Evolutionary conservation across 495 filamentous ascomycete genomes (phyloP), one percentile per base, ranked within the genome.

Genomic region (Penicillium canescens): DNA sequence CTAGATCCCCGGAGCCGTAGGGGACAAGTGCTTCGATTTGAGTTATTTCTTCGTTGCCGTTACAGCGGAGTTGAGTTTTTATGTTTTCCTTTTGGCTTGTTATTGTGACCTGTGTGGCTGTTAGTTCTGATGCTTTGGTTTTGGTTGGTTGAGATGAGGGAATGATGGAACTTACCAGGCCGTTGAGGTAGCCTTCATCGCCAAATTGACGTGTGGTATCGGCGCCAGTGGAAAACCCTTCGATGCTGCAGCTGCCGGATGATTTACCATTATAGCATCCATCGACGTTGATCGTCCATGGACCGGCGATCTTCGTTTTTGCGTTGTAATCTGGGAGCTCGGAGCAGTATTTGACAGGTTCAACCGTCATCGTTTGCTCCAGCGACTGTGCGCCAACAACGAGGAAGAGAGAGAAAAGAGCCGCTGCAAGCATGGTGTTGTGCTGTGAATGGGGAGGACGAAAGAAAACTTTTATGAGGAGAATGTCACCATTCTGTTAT

Each of bases 31-130:
- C 57, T 49, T 60, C 53, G 13, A 56, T 45, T 26, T 31, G 44
- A 12, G 50, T 41, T n/a, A 56, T 28, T 6, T 7, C 26, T 31
- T 31, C 26, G 20, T 42, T 44, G 34, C 53, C 57, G 45, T 60
- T 60, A 48, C 57, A 60, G 53, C 57, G 57, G 10, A 60, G 39
- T n/a, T 43, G 24, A 11, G 49, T 56, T n/a, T 48, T 52, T 34
- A 28, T 9, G 14, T 40, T 43, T 9, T 50, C 11, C 3, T 31
- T 31, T 18, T 39, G 23, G 46, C 52, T 45, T 6, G 39, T 31
- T 10, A 56, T 56, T 7, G 43, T 56, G 34, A 60, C 45, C 57
- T 60, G 36, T 2, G 18, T 37, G 3, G 2, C 1, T 21, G 33
- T 47, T 37, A 38, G 9, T 26, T 3, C 7, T 26, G 6, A n/a